Evolutionary conservation across 805 yeast species (phyloP), one percentile per base, ranked within the genome.

Genomic region (Spathaspora girioi): DNA sequence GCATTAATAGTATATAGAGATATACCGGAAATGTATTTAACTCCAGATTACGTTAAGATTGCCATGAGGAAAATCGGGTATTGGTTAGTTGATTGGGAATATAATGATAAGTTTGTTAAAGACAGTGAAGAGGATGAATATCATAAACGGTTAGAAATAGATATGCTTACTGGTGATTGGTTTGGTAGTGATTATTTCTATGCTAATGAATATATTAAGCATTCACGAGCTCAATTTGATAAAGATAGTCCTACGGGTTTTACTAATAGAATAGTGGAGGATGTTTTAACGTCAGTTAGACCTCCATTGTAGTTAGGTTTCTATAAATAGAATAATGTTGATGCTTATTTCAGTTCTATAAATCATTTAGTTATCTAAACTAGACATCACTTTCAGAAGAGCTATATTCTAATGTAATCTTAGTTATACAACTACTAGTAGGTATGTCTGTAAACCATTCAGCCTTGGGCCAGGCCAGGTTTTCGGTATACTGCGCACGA

Each of bases 51-150:
- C 38, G 67, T 66, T 41, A 73, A 73, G 54, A 58, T 69, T n/a
- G 73, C 77, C 5, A 61, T 64, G 54, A 58, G 74, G 26, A 69
- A 69, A 52, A 56, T 74, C 6, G 75, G 69, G 20, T 73, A 72
- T 62, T 74, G 79, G 79, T 59, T 72, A 15, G 72, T 74, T 10
- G 73, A 71, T 55, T 74, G 78, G 78, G 73, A 73, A 50, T 56
- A 63, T 27, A 64, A 66, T 50, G 23, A 45, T 11, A 38, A 53
- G 7, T 67, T 59, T 45, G 40, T 14, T 45, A 52, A 19, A 43
- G 49, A 41, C 6, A 38, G 43, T 10, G 46, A 45, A 26, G 43
- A 49, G 1, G 41, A 49, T 15, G 62, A 59, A n/a, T 49, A 51
- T 38, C 55, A 55, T 20, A 60, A 63, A 19, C 51, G 62, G 26